These are phyloP conservation scores for Cardamine chenopodiifolia DNA, from an alignment of 345 rosid genomes.

Conservation along the genomic window DNA sequence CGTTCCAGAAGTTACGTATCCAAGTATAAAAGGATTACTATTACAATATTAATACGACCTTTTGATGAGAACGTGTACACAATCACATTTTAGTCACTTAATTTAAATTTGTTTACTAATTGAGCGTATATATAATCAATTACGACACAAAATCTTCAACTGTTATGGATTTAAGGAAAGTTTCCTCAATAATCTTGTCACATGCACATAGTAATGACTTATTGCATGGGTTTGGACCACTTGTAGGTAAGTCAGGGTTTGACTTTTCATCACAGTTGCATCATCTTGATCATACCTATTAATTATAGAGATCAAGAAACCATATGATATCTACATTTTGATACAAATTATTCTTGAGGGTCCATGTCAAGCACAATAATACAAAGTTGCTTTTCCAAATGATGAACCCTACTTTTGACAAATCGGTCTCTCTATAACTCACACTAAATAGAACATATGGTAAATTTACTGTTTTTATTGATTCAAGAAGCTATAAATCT, in stretches of 20 bases:
- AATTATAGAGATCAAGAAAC: not conserved
- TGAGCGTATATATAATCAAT: not conserved
- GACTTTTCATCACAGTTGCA: constrained; percentile 1
- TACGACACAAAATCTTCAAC: not conserved
- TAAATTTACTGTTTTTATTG: constrained; percentile 22
- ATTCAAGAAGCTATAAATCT: constrained; percentile 2
- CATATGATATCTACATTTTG: constrained; percentile 26
- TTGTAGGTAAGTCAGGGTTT: not conserved
- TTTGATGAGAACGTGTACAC: not conserved
- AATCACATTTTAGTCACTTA: constrained; percentile 6
- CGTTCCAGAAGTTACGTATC: constrained; percentile 30
- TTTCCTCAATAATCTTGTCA: not conserved
- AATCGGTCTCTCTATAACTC: constrained; percentile 30
- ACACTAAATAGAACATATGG: constrained; percentile 23
- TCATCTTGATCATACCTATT: not conserved
- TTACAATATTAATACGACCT: constrained; percentile 15
- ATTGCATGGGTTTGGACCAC: constrained; percentile 12
- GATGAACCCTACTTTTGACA: constrained; percentile 27
- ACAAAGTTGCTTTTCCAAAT: constrained; percentile 25
- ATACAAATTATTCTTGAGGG: constrained; percentile 27
- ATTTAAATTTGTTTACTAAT: not conserved
- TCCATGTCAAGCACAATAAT: constrained; percentile 32
- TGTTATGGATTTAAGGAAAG: not conserved
- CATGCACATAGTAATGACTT: not conserved
- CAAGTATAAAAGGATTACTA: constrained; percentile 26